These are phyloP conservation scores for Panaeolus cyanescens DNA, from an alignment of 768 basidiomycete species.

Conservation along the genomic window DNA sequence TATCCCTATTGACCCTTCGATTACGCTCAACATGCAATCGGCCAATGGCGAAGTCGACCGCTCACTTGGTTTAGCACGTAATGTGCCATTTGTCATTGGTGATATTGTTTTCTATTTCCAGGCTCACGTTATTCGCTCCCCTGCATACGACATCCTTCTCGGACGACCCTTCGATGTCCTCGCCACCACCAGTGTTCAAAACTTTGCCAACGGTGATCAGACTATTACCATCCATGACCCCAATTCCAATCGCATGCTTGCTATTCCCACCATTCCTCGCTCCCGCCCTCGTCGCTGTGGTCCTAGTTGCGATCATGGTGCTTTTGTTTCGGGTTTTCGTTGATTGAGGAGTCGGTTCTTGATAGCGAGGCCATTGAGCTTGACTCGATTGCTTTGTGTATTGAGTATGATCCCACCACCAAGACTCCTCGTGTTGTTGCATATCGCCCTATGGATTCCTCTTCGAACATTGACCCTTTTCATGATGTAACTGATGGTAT, in stretches of 20 bases:
- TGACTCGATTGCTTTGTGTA: not conserved
- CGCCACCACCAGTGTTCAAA: constrained; percentile 18
- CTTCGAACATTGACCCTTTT: not conserved
- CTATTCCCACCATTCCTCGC: constrained; percentile 25
- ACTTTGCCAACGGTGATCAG: constrained; percentile 17
- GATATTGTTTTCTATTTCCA: constrained; percentile 24
- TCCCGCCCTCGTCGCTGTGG: constrained; percentile 21
- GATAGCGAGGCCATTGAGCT: not conserved
- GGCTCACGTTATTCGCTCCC: constrained; percentile 25
- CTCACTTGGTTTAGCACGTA: constrained; percentile 25
- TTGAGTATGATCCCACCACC: not conserved
- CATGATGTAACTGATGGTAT: not conserved
- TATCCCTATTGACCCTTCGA: constrained; percentile 17
- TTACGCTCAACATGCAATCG: constrained; percentile 23
- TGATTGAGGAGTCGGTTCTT: constrained; percentile 5
- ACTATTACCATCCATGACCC: constrained; percentile 26
- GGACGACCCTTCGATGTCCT: constrained; percentile 32
- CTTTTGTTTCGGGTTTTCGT: constrained; percentile 24
- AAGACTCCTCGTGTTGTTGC: not conserved
- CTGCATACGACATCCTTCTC: constrained; percentile 27
- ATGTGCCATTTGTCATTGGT: constrained; percentile 25
- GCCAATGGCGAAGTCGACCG: constrained; percentile 22
- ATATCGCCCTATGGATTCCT: not conserved
- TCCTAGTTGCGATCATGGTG: constrained; percentile 24
- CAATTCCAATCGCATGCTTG: constrained; percentile 14